Evolutionary conservation across 345 rosid genomes (phyloP), one percentile per base, ranked within the genome.

Genomic region (Triadica sebifera): DNA sequence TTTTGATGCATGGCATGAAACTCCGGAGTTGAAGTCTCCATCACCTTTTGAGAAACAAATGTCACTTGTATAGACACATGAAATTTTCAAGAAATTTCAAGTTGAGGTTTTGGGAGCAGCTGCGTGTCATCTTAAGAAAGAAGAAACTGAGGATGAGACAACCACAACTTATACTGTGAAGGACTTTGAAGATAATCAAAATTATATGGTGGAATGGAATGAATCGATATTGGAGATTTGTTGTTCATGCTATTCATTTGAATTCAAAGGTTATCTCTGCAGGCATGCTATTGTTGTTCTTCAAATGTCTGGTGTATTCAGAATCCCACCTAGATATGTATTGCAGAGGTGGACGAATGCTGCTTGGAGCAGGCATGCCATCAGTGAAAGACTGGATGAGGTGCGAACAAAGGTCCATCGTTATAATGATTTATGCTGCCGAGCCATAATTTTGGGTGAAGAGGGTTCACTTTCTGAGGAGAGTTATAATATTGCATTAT

Each of bases 1-100:
- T 79, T 94, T 94, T 71, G 94, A 94, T 77, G 89, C 98, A 16
- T 94, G 98, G 98, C 98, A 94, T 79, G 98, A 92, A 79, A 77
- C 88, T 22, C 95, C 98, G 10, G 96, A 92, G 80, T 79, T 90
- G 87, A 94, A 88, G 76, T 92, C 97, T 72, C 98, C 97, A 0
- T 94, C 97, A 22, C 97, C 97, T 74, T 90, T 94, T 78, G 97
- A 94, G 86, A 94, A 92, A 66, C 94, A 94, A 80, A 82, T 94
- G 82, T 86, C 86, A 58, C 83, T 85, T 39, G 87, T 94, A n/a
- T 94, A 94, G 76, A 87, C 97, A 0, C 91, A 89, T 77, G 95
- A 84, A 79, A 84, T 94, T 73, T 94, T 92, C 82, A 84, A 80
- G 87, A 94, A 86, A 79, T 92, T 94, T 78, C 97, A 94, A 76